Evolutionary conservation across 2,329 filamentous ascomycete species (phyloP).

Genomic region (Corinectria fuckeliana): DNA sequence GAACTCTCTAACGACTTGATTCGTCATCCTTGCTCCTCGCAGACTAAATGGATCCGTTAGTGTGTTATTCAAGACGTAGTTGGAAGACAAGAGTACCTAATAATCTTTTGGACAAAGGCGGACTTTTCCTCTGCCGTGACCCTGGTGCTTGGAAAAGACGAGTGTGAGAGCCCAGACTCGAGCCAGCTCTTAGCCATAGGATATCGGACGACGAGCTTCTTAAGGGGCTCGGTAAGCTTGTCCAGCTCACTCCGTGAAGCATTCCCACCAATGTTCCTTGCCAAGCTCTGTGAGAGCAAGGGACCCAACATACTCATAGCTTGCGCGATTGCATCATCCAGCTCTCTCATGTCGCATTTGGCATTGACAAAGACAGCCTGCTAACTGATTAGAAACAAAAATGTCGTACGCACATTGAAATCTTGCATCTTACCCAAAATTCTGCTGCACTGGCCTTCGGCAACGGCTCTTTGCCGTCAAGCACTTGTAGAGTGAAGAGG

Average conservation of each 20-base stretch:
- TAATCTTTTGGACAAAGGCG: slow-evolving; percentile 69
- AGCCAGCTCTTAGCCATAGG: slow-evolving; percentile 67
- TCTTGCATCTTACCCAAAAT: slow-evolving; percentile 68
- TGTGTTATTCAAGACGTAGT: neutral
- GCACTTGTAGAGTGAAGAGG: slow-evolving; percentile 71
- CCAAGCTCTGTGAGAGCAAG: slow-evolving; percentile 62
- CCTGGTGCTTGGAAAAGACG: slow-evolving; percentile 65
- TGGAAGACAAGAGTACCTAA: slow-evolving; percentile 52
- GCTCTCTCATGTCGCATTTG: slow-evolving; percentile 49
- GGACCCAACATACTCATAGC: slow-evolving; percentile 68
- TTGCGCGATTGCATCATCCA: slow-evolving; percentile 52
- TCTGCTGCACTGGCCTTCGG: slow-evolving; percentile 76
- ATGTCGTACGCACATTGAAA: neutral
- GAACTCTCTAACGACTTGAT: slow-evolving; percentile 73
- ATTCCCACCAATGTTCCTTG: slow-evolving; percentile 71
- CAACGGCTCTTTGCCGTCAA: slow-evolving; percentile 75
- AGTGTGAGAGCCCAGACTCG: slow-evolving; percentile 62
- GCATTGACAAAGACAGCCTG: slow-evolving; percentile 61
- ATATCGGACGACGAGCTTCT: slow-evolving; percentile 67
- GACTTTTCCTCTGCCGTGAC: slow-evolving; percentile 65
- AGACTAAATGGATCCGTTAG: slow-evolving; percentile 52
- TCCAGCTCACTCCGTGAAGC: slow-evolving; percentile 76
- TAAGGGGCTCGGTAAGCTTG: slow-evolving; percentile 72
- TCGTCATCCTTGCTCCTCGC: slow-evolving; percentile 68
- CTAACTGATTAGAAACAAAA: slow-evolving; percentile 6